Evolutionary conservation across 2,329 filamentous ascomycete species (phyloP).

Genomic region (Cordyceps cicadae): DNA sequence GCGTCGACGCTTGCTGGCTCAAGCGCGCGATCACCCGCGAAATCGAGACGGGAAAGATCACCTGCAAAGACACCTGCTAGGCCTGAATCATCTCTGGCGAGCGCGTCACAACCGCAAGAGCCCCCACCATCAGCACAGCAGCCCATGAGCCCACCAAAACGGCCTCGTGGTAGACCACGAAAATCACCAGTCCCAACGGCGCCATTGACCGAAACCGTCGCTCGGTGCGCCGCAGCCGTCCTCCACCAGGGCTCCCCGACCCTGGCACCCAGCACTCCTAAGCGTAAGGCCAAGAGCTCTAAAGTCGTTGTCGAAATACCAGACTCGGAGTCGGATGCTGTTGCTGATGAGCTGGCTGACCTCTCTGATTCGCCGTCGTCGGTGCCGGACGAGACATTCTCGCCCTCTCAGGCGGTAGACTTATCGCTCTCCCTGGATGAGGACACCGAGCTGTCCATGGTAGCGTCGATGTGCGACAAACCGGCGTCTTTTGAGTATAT

Average conservation of each 20-base stretch:
- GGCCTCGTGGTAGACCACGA: slow-evolving; percentile 17
- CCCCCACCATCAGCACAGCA: slow-evolving; percentile 29
- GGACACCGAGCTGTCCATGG: slow-evolving; percentile 36
- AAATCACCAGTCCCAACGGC: slow-evolving; percentile 8
- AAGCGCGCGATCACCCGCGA: slow-evolving; percentile 13
- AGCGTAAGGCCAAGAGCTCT: slow-evolving; percentile 12
- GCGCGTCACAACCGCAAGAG: slow-evolving; percentile 21
- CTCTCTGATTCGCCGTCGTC: slow-evolving; percentile 26
- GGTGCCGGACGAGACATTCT: slow-evolving; percentile 33
- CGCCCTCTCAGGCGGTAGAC: slow-evolving; percentile 34
- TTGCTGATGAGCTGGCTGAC: slow-evolving; percentile 13
- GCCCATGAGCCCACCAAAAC: slow-evolving; percentile 26
- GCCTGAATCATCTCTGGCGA: slow-evolving; percentile 4
- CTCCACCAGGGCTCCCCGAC: neutral
- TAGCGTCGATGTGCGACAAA: slow-evolving; percentile 32
- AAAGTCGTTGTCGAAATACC: slow-evolving; percentile 37
- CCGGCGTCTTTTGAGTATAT: slow-evolving; percentile 43
- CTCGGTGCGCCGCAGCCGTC: neutral
- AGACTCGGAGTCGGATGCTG: slow-evolving; percentile 40
- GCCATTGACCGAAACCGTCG: slow-evolving; percentile 1
- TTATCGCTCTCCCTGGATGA: slow-evolving; percentile 37
- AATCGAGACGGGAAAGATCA: slow-evolving; percentile 5
- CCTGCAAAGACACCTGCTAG: slow-evolving; percentile 10
- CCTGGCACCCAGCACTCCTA: slow-evolving; percentile 12
- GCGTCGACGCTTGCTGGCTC: slow-evolving; percentile 13